Conservation (phyloP, 129 eudicot species). For the carrot (Daucus carota) region DH1_v3.0 NC_030384.2:47771501-47772000, state of each 20-base stretch:
- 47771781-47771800: too few relatives aligned
- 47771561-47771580: not conserved
- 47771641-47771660: not conserved
- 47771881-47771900: too few relatives aligned
- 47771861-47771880: too few relatives aligned
- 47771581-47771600: not conserved
- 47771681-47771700: slow-evolving; percentile 70
- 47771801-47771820: too few relatives aligned
- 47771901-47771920: too few relatives aligned
- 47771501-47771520: slow-evolving; percentile 57
- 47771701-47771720: slow-evolving; percentile 56
- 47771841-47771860: too few relatives aligned
- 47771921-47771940: too few relatives aligned
- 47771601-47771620: not conserved
- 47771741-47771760: slow-evolving; percentile 29
- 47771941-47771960: too few relatives aligned
- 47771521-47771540: slow-evolving; percentile 41
- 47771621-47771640: not conserved
- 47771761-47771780: too few relatives aligned
- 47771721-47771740: slow-evolving; percentile 71
- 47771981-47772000: too few relatives aligned
- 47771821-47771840: too few relatives aligned
- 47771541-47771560: slow-evolving; percentile 38
- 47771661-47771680: not conserved
- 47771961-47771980: too few relatives aligned